These are phyloP conservation scores for Aspergillus sp. DNA, from an alignment of 2,329 filamentous ascomycete species.

Conservation along the genomic window DNA sequence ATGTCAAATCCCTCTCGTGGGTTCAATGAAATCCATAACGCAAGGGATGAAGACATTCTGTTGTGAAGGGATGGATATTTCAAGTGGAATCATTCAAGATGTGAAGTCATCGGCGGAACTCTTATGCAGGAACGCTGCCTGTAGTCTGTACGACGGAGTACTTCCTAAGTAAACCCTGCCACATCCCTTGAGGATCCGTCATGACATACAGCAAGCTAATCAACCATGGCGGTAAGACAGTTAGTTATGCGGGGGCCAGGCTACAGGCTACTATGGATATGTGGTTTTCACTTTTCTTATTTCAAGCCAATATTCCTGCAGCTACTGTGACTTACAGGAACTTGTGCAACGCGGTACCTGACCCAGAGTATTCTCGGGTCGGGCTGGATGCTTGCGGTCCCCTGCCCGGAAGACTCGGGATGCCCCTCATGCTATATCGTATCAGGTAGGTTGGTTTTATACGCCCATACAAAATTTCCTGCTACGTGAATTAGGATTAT, in stretches of 20 bases:
- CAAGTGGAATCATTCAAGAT: not conserved
- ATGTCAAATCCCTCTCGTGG: not conserved
- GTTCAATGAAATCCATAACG: not conserved
- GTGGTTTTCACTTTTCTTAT: not conserved
- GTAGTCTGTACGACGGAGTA: not conserved
- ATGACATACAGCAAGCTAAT: not conserved
- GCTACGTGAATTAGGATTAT: too few species aligned
- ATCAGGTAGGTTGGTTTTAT: too few species aligned
- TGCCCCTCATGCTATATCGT: not conserved
- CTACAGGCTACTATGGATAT: too few species aligned
- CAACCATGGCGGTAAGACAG: not conserved
- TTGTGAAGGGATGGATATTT: not conserved
- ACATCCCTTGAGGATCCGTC: not conserved
- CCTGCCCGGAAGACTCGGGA: not conserved
- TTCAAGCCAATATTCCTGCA: not conserved
- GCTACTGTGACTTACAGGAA: not conserved
- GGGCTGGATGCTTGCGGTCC: not conserved
- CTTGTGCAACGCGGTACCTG: conserved; percentile 1
- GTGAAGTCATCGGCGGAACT: not conserved
- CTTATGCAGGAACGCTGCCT: not conserved
- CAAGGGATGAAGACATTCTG: not conserved
- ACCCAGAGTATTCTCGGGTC: not conserved
- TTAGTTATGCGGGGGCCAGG: not conserved
- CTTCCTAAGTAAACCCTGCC: not conserved
- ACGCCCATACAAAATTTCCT: too few species aligned